A percentile compares a stretch with the other conserved stretches of the same genome.
phyloP scores from a whole-genome alignment of 169 alveolate genomes.

The Sarcocystis neurona region DNA sequence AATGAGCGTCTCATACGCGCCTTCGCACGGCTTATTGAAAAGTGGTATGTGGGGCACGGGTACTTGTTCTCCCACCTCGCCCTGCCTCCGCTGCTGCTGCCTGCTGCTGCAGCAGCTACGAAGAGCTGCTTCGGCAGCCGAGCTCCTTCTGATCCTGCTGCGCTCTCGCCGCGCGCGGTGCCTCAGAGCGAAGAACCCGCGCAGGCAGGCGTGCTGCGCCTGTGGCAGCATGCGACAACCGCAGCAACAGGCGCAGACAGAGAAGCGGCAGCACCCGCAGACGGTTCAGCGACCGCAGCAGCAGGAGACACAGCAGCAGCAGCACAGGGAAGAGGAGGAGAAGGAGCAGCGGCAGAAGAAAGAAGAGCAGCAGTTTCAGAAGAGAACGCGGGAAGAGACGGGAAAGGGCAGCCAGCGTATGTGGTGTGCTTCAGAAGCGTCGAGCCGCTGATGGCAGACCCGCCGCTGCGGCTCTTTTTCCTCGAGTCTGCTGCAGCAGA shows the following conservation, averaged over 20 bases:
- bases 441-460: slow-evolving; percentile 7
- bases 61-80: background rate
- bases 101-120: no score
- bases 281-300: background rate
- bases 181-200: background rate
- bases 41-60: slow-evolving; percentile 7
- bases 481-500: background rate
- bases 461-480: slow-evolving; percentile 5
- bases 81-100: background rate
- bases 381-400: background rate
- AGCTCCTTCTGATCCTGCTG: no score
- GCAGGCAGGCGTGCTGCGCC: no score
- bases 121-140: no score
- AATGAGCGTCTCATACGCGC: background rate
- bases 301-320: background rate
- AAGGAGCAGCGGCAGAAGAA: background rate
- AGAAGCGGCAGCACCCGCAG: background rate
- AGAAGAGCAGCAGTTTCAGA: no score
- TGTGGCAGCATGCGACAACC: no score
- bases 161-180: background rate
- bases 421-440: background rate
- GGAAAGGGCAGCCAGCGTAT: no score
- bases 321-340: no score
- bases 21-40: background rate
- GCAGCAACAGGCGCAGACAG: background rate